These are phyloP conservation scores for Ceratocystis huliohia DNA, from an alignment of 2,329 filamentous ascomycete species.

Conservation along the genomic window DNA sequence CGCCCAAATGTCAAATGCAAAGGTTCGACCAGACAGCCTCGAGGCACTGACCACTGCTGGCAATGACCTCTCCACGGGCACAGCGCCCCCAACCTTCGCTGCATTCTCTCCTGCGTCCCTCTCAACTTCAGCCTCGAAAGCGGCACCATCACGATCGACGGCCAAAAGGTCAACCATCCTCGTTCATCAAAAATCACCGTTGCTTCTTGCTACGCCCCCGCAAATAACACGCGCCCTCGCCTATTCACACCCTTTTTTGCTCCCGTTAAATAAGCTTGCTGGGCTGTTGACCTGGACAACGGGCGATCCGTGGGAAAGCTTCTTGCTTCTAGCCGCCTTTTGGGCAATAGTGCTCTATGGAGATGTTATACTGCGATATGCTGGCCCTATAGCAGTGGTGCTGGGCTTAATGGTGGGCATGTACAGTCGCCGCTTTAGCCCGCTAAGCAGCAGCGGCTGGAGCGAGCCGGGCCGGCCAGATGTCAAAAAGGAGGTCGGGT, in stretches of 20 bases:
- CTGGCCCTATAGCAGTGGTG: constrained; percentile 74
- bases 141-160: constrained; percentile 45
- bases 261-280: constrained; percentile 73
- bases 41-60: constrained; percentile 14
- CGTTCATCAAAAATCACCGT: constrained; percentile 89
- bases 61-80: constrained; percentile 25
- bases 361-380: constrained; percentile 65
- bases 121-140: constrained; percentile 36
- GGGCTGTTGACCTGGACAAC: constrained; percentile 90
- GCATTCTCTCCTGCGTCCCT: constrained; percentile 79
- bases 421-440: constrained; percentile 83
- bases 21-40: constrained; percentile 19
- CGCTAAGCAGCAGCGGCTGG: constrained; percentile 74
- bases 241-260: constrained; percentile 87
- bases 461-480: constrained; percentile 33
- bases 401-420: constrained; percentile 72
- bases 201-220: constrained; percentile 84
- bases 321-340: constrained; percentile 70
- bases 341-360: constrained; percentile 83
- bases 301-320: constrained; percentile 92
- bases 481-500: constrained; percentile 11
- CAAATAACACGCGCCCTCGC: constrained; percentile 88
- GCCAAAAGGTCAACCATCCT: constrained; percentile 73
- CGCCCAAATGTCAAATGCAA: constrained; percentile 22
- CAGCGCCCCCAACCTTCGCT: constrained; percentile 60